phyloP scores from a whole-genome alignment of 441 rosid species.

The Gossypium schwendimanii region DNA sequence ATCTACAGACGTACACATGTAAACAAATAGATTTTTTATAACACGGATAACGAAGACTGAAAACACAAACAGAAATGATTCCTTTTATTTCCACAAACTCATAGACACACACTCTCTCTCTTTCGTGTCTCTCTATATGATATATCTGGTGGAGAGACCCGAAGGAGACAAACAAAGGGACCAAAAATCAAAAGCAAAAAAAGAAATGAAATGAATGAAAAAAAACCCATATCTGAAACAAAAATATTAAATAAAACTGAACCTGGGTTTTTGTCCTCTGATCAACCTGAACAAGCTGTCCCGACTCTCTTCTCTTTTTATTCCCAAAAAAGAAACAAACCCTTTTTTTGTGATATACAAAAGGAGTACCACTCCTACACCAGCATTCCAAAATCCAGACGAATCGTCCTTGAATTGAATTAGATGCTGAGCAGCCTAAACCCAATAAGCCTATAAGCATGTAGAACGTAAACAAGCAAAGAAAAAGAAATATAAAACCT shows the following conservation, averaged over 20 bases:
- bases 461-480: background rate
- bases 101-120: conserved; percentile 10
- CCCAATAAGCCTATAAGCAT: background rate
- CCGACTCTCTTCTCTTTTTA: conserved; percentile 3
- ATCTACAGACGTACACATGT: conserved; percentile 56
- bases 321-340: background rate
- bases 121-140: conserved; percentile 18
- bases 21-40: conserved; percentile 35
- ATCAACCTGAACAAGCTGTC: conserved; percentile 13
- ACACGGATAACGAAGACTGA: conserved; percentile 31
- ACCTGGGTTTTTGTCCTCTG: conserved; percentile 28
- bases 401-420: background rate
- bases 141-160: conserved; percentile 12
- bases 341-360: background rate
- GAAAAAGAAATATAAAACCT: background rate
- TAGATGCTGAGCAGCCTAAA: background rate
- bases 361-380: background rate
- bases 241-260: conserved; percentile 20
- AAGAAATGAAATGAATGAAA: conserved; percentile 9
- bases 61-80: conserved; percentile 14
- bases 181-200: conserved; percentile 15
- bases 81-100: background rate
- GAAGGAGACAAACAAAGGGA: conserved; percentile 19
- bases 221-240: conserved; percentile 24
- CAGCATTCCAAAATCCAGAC: conserved; percentile 1